Conservation (phyloP, 1,284 basidiomycete genomes). For the Trametes sp. region DNA sequence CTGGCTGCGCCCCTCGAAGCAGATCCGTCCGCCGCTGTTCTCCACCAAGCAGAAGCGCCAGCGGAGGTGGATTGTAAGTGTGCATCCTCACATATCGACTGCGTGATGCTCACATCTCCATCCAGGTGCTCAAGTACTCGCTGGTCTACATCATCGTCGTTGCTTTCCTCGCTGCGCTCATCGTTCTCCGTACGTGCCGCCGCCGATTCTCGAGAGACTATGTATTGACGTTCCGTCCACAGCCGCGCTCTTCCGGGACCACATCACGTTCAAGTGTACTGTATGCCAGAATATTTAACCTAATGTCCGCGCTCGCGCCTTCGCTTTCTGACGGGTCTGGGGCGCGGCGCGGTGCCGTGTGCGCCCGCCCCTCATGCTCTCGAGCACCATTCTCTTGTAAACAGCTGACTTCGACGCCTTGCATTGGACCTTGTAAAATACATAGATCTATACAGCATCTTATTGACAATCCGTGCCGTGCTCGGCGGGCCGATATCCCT, state of each 20-base stretch:
- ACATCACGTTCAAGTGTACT: slow-evolving; percentile 72
- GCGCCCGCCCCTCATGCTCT: slow-evolving; percentile 23
- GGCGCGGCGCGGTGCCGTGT: slow-evolving; percentile 6
- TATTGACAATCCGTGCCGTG: slow-evolving; percentile 17
- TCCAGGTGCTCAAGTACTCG: slow-evolving; percentile 80
- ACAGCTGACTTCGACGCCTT: slow-evolving; percentile 31
- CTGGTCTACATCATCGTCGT: slow-evolving; percentile 86
- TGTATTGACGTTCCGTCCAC: slow-evolving; percentile 12
- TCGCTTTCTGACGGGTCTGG: slow-evolving; percentile 25
- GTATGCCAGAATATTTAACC: slow-evolving; percentile 83
- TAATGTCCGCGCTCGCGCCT: slow-evolving; percentile 50
- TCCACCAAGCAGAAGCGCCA: slow-evolving; percentile 93
- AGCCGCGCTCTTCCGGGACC: slow-evolving; percentile 77
- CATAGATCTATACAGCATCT: slow-evolving; percentile 35
- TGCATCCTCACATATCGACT: not conserved
- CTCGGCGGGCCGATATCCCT: not conserved
- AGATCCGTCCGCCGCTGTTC: slow-evolving; percentile 95
- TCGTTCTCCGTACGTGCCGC: slow-evolving; percentile 72
- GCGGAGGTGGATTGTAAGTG: slow-evolving; percentile 86
- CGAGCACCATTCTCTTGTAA: slow-evolving; percentile 30
- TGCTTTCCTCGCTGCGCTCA: slow-evolving; percentile 82
- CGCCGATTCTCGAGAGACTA: not conserved
- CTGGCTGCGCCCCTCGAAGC: slow-evolving; percentile 91
- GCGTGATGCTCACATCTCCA: slow-evolving; percentile 9
- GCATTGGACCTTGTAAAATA: slow-evolving; percentile 34